Percentiles rank a stretch among this genome's conserved stretches.
Evolutionary conservation across 73 alveolate genomes (phyloP).

Genomic region (Uronychia binucleata): DNA sequence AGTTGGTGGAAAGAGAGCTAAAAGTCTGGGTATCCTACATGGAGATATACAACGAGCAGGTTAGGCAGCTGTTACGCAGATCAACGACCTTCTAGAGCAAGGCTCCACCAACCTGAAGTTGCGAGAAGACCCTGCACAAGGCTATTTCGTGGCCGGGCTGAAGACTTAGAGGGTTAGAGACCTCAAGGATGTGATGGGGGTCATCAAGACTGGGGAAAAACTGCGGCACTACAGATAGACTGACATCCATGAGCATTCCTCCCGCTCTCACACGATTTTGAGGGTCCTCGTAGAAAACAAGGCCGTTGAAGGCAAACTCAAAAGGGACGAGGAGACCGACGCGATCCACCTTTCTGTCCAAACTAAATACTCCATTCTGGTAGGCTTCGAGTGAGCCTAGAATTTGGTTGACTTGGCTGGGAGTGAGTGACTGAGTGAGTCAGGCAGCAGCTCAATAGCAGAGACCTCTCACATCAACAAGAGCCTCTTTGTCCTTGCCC

Average conservation of each 20-base stretch:
- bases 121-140: constrained; percentile 67
- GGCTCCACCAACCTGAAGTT: constrained; percentile 60
- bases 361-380: constrained; percentile 31
- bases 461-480: constrained; percentile 92
- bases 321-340: constrained; percentile 26
- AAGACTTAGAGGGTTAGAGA: constrained; percentile 68
- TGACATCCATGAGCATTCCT: constrained; percentile 90
- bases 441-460: constrained; percentile 66
- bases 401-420: constrained; percentile 97
- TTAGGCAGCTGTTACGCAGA: background rate
- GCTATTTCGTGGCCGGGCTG: constrained; percentile 85
- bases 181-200: constrained; percentile 80
- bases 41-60: constrained; percentile 75
- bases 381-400: constrained; percentile 29
- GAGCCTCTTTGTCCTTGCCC: constrained; percentile 78
- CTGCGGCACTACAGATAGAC: constrained; percentile 89
- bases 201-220: constrained; percentile 87
- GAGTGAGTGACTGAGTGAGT: constrained; percentile 89
- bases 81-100: constrained; percentile 73
- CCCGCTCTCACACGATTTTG: constrained; percentile 94
- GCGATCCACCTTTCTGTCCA: constrained; percentile 35
- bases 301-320: background rate
- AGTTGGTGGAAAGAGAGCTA: constrained; percentile 43
- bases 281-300: constrained; percentile 51
- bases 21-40: constrained; percentile 65